Percentiles rank a stretch among this genome's conserved stretches.
Conservation (phyloP, 192 early-diverging fungal species). For the Coemansia brasiliensis region DNA sequence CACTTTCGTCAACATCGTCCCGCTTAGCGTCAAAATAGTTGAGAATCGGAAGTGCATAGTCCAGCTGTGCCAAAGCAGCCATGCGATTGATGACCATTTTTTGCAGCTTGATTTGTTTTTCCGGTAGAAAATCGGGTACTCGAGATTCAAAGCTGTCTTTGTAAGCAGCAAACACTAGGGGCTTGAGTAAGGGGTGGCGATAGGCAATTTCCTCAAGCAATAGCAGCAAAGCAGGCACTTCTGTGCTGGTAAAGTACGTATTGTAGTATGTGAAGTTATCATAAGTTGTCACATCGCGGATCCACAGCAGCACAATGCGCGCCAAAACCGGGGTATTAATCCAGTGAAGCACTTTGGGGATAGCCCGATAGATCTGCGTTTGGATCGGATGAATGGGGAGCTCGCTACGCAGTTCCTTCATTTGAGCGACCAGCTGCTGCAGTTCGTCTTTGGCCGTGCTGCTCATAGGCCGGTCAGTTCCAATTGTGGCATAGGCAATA, state of each 20-base stretch:
- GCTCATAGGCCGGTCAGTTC: constrained; percentile 7
- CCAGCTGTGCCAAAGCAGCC: constrained; percentile 64
- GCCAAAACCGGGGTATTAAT: constrained; percentile 36
- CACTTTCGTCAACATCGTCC: constrained; percentile 66
- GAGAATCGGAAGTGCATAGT: constrained; percentile 64
- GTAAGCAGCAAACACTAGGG: constrained; percentile 64
- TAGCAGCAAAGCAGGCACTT: constrained; percentile 61
- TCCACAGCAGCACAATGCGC: constrained; percentile 58
- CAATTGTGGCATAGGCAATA: constrained; percentile 34
- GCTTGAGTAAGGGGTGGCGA: constrained; percentile 67
- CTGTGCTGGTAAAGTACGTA: constrained; percentile 66
- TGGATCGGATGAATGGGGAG: constrained; percentile 35
- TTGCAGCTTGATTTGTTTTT: constrained; percentile 66
- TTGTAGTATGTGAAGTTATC: constrained; percentile 63
- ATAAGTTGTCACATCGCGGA: constrained; percentile 61
- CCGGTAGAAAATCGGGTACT: constrained; percentile 59
- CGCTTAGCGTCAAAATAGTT: constrained; percentile 58
- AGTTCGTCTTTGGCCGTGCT: constrained; percentile 20
- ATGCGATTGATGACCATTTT: constrained; percentile 69
- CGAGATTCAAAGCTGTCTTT: constrained; percentile 61
- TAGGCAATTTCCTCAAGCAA: constrained; percentile 77
- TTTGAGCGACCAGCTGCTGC: constrained; percentile 19
- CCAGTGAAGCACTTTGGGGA: constrained; percentile 36
- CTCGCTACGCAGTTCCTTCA: constrained; percentile 28
- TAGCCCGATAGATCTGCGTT: constrained; percentile 23